Percentiles rank a stretch among this genome's conserved stretches.
phyloP scores from a whole-genome alignment of 1,284 basidiomycete species.

The Ceratorhiza oryzae-sativae region DNA sequence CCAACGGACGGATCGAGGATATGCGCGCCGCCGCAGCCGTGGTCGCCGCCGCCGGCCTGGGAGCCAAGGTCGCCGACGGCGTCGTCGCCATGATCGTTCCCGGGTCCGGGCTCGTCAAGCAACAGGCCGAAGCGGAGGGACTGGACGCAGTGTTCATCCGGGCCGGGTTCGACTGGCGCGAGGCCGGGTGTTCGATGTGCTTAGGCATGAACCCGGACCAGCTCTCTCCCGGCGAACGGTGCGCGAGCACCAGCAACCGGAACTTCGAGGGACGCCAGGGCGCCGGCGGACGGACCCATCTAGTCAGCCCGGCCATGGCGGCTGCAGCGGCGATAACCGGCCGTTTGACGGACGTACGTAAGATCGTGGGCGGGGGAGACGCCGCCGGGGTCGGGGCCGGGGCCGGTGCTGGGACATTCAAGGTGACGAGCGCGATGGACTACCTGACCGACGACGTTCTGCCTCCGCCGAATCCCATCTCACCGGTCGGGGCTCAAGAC shows the following conservation, averaged over 20 bases:
- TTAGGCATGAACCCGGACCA: slow-evolving; percentile 98
- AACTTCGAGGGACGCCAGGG: slow-evolving; percentile 97
- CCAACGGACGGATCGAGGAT: slow-evolving; percentile 96
- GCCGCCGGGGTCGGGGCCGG: slow-evolving; percentile 57
- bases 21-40: slow-evolving; percentile 88
- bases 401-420: slow-evolving; percentile 58
- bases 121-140: slow-evolving; percentile 94
- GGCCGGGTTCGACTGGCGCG: slow-evolving; percentile 97
- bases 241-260: slow-evolving; percentile 95
- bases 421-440: slow-evolving; percentile 71
- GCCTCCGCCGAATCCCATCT: slow-evolving; percentile 67
- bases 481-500: slow-evolving; percentile 44
- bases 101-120: slow-evolving; percentile 92
- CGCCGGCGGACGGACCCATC: slow-evolving; percentile 89
- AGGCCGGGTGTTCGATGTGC: slow-evolving; percentile 98
- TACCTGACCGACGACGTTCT: slow-evolving; percentile 79
- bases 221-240: slow-evolving; percentile 87
- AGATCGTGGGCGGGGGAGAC: slow-evolving; percentile 62
- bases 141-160: slow-evolving; percentile 90
- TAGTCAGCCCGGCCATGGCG: slow-evolving; percentile 95
- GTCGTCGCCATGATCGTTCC: slow-evolving; percentile 93
- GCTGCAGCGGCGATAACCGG: slow-evolving; percentile 92
- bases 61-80: slow-evolving; percentile 78
- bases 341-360: slow-evolving; percentile 87
- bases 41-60: slow-evolving; percentile 71